Evolutionary conservation across 169 alveolate genomes (phyloP).

Genomic region (Plasmodium coatneyi): DNA sequence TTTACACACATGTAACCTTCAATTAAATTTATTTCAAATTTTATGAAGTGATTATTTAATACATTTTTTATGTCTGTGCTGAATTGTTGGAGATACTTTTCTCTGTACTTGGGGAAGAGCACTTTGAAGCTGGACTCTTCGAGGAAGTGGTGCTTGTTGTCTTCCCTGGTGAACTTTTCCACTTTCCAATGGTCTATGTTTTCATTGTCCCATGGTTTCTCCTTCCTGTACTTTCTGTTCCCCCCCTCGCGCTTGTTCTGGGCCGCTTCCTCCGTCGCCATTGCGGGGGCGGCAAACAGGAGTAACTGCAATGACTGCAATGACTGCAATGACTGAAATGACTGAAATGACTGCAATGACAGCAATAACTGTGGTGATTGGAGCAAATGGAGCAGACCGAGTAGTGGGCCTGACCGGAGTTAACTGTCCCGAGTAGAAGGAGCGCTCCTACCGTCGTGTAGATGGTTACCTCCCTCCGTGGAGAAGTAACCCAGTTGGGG

Average conservation of each 20-base stretch:
- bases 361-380: neutral
- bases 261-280: neutral
- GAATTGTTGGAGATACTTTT: constrained; percentile 96
- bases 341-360: neutral
- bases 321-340: neutral
- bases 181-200: constrained; percentile 98
- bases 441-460: no score
- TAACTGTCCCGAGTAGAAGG: neutral
- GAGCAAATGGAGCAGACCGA: neutral
- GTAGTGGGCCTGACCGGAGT: neutral
- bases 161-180: constrained; percentile 88
- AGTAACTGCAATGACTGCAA: neutral
- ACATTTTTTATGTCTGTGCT: constrained; percentile 95
- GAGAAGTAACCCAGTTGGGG: neutral
- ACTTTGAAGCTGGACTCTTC: constrained; percentile 98
- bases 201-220: constrained; percentile 99
- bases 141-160: constrained; percentile 87
- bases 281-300: neutral
- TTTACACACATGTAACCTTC: constrained; percentile 99
- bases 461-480: neutral
- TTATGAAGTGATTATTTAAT: constrained; percentile 88
- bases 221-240: constrained; percentile 94
- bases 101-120: constrained; percentile 98
- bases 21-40: constrained; percentile 96
- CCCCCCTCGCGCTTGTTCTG: neutral